phyloP scores from a whole-genome alignment of 768 basidiomycete genomes.

The Auriscalpium microsporum region DNA sequence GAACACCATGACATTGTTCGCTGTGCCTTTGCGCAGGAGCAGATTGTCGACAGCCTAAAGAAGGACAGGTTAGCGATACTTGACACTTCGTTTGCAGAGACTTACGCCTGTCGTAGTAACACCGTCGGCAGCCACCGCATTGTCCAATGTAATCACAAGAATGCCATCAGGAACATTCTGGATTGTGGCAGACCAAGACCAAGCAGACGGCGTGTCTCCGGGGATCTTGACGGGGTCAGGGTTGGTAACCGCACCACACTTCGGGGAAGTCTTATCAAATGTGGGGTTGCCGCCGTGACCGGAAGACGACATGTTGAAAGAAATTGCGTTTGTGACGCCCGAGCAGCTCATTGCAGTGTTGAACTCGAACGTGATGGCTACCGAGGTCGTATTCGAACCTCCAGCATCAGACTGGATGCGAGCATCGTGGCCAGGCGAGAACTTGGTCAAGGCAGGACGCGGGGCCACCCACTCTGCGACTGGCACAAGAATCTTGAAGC shows the following conservation, averaged over 20 bases:
- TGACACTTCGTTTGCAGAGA: constrained; percentile 11
- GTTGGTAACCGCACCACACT: constrained; percentile 42
- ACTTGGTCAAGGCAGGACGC: constrained; percentile 67
- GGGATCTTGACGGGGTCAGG: constrained; percentile 42
- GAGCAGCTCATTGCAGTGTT: constrained; percentile 68
- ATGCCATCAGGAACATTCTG: constrained; percentile 76
- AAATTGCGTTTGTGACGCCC: constrained; percentile 52
- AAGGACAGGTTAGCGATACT: background rate
- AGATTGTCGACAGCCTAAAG: constrained; percentile 62
- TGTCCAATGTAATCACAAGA: constrained; percentile 59
- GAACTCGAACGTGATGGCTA: constrained; percentile 73
- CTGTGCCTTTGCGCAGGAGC: constrained; percentile 68
- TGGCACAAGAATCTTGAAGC: constrained; percentile 80
- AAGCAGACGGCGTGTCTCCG: constrained; percentile 50
- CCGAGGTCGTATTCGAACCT: constrained; percentile 42
- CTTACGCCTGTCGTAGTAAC: constrained; percentile 50
- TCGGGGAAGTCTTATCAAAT: constrained; percentile 33
- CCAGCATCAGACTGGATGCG: constrained; percentile 46
- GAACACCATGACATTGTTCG: constrained; percentile 80
- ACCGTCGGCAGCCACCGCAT: constrained; percentile 35
- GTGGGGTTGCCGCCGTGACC: constrained; percentile 50
- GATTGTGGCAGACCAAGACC: constrained; percentile 71
- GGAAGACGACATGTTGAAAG: constrained; percentile 64
- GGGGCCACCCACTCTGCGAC: constrained; percentile 56
- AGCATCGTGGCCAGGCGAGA: constrained; percentile 80